Base-by-base conservation (phyloP, 768 basidiomycete genomes). In the Lentinus tigrinus region DNA sequence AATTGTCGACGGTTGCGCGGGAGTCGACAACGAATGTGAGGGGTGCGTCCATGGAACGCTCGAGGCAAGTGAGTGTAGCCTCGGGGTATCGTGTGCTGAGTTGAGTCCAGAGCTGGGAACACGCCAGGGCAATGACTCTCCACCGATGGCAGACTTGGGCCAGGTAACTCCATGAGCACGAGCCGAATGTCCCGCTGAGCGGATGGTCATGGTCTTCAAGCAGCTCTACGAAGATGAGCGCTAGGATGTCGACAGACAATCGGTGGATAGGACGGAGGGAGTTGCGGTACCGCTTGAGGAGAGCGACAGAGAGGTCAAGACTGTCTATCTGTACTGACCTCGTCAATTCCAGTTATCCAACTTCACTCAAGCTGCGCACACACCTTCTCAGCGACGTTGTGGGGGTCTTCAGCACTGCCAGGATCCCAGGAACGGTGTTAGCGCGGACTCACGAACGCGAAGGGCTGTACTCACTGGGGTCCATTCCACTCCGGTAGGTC, bases 271-370 rank as follows among this genome's bases (percentile, higher is more conserved):
- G 69, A 8, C 63, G 63, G n/a, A 70, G 52, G 27, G 57, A 54
- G 49, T 70, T 70, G 42, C 69, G 64, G 54, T 70, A 70, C 52
- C 67, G 46, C 47, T 62, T 61, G 40, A 70, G 66, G 13, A 68
- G 49, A 1, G 69, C 64, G 26, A 68, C 47, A 13, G 69, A 66
- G 17, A 37, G 23, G 61, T 70, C 69, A 2, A 70, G 54, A 21
- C 50, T 53, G 3, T 61, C 62, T 21, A 70, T 37, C 69, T 70
- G 46, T 1, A 26, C 50, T 19, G 31, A 13, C n/a, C 17, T n/a
- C 21, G 21, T 51, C n/a, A 27, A 21, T 7, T 17, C 21, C 40
- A 14, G 19, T 14, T 2, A 7, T 14, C 10, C 36, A 2, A 38
- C 17, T 23, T 9, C 13, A n/a, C n/a, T 14, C 23, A 43, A 4